Base-by-base conservation (phyloP, 2,329 filamentous ascomycete species). In the Nemania abortiva region DNA sequence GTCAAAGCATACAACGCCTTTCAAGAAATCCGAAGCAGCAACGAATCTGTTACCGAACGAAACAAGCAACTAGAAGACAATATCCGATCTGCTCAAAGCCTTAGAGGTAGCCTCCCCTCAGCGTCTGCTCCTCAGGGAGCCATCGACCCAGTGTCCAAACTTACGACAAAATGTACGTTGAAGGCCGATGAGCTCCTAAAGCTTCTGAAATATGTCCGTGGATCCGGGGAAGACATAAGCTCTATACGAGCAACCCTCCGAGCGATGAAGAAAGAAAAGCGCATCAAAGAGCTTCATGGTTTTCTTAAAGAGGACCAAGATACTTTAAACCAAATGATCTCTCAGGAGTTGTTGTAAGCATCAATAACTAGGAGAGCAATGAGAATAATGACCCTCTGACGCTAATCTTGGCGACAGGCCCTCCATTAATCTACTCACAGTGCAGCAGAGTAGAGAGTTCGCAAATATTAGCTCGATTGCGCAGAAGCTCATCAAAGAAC, bases 21-120 rank as follows among this genome's bases (percentile, higher is more conserved):
- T 45, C 59, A 50, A 10, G 64, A 72, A 47, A 70, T 72, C 20
- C 47, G 58, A 31, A 20, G 24, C 29, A 66, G 54, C 37, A 31
- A 27, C 0, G n/a, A 52, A 20, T 61, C 52, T 15, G 20, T 52
- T 13, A 72, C 68, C 18, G 57, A 72, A 50, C 56, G 50, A 27
- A 70, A 70, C 10, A n/a, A 53, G 29, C 52, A 68, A 50, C 56
- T 72, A 3, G 70, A 72, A 11, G 31, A 63, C 6, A 61, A 52
- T 39, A 47, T 69, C 6, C 39, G 39, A 52, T 56, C 52, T 27
- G 54, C 53, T 22, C 24, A 60, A 49, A 53, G 10, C 13, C 24
- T 67, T 9, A 70, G 37, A 18, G 20, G 18, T 13, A 59, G 53
- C 13, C 62, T 70, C 29, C 11, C 7, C 9, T 49, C 27, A 1